Evolutionary conservation across 2,329 filamentous ascomycete species (phyloP).

Genomic region (Aspergillus pseudotamarii): DNA sequence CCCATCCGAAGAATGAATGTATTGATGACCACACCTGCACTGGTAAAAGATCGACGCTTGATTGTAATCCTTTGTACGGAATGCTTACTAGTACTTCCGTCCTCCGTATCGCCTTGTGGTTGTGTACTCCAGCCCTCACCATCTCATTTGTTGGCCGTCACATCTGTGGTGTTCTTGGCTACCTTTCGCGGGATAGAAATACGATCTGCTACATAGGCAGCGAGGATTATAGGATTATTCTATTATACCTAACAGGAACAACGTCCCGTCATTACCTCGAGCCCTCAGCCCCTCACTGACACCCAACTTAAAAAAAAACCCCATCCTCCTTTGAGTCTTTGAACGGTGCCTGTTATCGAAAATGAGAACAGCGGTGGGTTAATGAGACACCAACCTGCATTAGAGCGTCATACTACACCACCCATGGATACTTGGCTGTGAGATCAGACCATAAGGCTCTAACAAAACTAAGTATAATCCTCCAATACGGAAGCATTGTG

Average conservation of each 20-base stretch:
- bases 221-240: background rate
- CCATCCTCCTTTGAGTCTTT: background rate
- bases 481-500: background rate
- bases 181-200: background rate
- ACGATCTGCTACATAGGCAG: background rate
- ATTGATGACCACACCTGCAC: slow-evolving; percentile 6
- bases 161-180: background rate
- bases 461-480: background rate
- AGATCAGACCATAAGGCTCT: slow-evolving; percentile 12
- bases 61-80: background rate
- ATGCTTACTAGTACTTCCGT: background rate
- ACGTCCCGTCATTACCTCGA: background rate
- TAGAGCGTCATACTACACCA: slow-evolving; percentile 8
- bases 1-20: slow-evolving; percentile 11
- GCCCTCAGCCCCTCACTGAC: background rate
- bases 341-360: background rate
- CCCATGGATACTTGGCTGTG: background rate
- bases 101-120: slow-evolving; percentile 5
- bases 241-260: background rate
- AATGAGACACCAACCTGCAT: slow-evolving; percentile 7
- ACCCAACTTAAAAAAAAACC: background rate
- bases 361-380: background rate
- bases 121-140: background rate
- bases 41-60: slow-evolving; percentile 15
- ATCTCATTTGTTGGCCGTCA: background rate